Evolutionary conservation across 139 green algal genomes (phyloP).

Genomic region (Chlamydomonas asymmetrica): DNA sequence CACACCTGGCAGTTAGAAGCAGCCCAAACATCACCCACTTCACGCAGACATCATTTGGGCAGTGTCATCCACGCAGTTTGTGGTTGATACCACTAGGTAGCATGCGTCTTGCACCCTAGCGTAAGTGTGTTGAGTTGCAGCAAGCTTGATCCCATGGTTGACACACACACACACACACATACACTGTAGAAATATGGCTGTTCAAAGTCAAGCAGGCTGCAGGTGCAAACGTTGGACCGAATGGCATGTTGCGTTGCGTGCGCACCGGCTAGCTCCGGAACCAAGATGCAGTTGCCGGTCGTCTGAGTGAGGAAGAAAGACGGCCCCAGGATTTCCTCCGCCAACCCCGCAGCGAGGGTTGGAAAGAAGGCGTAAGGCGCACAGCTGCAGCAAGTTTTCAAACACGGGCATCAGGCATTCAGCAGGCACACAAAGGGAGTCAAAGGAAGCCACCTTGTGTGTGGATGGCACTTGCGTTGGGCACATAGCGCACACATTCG

Average conservation of each 20-base stretch:
- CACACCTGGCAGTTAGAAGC: not conserved
- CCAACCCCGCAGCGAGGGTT: not conserved
- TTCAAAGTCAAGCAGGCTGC: not conserved
- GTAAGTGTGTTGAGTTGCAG: too few relatives aligned
- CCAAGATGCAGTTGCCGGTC: slow-evolving; percentile 15
- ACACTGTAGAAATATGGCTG: not conserved
- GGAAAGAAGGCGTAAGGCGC: slow-evolving; percentile 9
- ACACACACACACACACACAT: not conserved
- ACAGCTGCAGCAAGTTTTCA: too few relatives aligned
- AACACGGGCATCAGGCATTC: too few relatives aligned
- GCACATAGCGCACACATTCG: too few relatives aligned
- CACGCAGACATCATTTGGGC: not conserved
- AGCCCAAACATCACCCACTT: not conserved
- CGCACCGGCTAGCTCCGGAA: not conserved
- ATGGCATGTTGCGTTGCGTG: not conserved
- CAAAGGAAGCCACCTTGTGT: too few relatives aligned
- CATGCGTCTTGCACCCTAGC: not conserved
- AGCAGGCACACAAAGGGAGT: too few relatives aligned
- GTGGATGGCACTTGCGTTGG: too few relatives aligned
- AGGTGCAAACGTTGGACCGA: not conserved
- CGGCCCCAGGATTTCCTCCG: slow-evolving; percentile 7
- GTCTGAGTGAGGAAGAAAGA: slow-evolving; percentile 14
- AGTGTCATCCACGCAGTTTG: not conserved
- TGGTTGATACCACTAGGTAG: not conserved
- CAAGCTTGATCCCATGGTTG: too few relatives aligned